These are phyloP conservation scores for Lophiotrema nucula DNA, from an alignment of 495 filamentous ascomycete genomes.

Conservation along the genomic window DNA sequence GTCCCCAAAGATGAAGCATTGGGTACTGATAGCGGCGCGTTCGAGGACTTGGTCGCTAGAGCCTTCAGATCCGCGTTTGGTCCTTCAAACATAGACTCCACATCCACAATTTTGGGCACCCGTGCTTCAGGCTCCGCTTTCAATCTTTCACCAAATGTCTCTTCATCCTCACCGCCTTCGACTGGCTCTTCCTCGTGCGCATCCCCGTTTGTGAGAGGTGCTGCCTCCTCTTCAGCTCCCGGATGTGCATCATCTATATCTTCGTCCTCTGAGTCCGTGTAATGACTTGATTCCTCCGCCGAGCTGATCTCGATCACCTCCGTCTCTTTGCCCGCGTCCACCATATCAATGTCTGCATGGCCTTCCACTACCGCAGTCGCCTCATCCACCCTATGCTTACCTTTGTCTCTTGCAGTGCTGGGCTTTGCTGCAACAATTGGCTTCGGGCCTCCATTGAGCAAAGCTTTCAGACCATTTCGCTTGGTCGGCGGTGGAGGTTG, in stretches of 20 bases:
- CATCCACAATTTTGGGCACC: conserved; percentile 58
- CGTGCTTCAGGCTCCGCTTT: conserved; percentile 60
- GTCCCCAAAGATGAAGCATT: conserved; percentile 81
- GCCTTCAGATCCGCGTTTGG: conserved; percentile 39
- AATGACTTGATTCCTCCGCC: conserved; percentile 46
- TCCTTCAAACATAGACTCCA: conserved; percentile 58
- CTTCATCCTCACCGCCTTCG: conserved; percentile 50
- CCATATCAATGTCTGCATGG: conserved; percentile 37
- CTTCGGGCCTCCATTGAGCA: conserved; percentile 26
- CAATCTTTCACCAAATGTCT: conserved; percentile 85
- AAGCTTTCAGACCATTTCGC: conserved; percentile 16
- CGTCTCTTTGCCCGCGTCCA: conserved; percentile 17
- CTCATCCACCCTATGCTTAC: conserved; percentile 69
- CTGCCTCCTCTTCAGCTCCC: conserved; percentile 25
- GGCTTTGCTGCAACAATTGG: conserved; percentile 21
- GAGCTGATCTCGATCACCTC: conserved; percentile 58
- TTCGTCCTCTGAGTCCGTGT: conserved; percentile 37
- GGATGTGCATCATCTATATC: conserved; percentile 11
- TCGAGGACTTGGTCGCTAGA: conserved; percentile 40
- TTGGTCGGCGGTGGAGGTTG: conserved; percentile 6
- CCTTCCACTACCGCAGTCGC: conserved; percentile 62
- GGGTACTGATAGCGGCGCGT: conserved; percentile 42
- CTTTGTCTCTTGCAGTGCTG: conserved; percentile 51
- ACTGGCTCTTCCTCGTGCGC: conserved; percentile 52
- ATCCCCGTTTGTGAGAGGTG: conserved; percentile 26